These are phyloP conservation scores for Sporothrix protearum DNA, from an alignment of 2,329 filamentous ascomycete species.

Conservation along the genomic window DNA sequence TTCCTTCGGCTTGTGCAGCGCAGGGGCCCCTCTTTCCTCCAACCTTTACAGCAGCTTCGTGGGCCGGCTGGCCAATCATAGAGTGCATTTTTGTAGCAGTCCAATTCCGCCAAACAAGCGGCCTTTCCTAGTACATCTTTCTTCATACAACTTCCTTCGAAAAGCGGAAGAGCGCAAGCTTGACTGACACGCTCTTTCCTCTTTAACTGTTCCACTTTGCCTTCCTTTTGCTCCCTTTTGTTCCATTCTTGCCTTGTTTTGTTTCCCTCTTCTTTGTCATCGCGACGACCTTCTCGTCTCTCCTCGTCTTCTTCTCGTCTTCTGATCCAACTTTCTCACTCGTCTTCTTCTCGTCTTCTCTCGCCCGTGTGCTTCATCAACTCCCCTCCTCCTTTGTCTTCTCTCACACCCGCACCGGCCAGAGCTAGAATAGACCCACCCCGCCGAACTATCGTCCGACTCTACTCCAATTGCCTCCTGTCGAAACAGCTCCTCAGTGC, in stretches of 20 bases:
- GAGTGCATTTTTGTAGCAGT: not conserved
- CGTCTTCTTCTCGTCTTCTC: not conserved
- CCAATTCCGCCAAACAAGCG: slow-evolving; percentile 5
- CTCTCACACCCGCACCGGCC: not conserved
- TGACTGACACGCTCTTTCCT: slow-evolving; percentile 4
- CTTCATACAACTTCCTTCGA: too few species aligned
- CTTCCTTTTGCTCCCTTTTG: not conserved
- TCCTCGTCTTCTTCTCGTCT: not conserved
- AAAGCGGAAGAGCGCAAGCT: not conserved
- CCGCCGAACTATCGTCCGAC: slow-evolving; percentile 21
- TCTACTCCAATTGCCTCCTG: not conserved
- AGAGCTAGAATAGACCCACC: slow-evolving; percentile 16
- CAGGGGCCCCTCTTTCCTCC: not conserved
- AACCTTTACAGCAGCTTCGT: slow-evolving; percentile 3
- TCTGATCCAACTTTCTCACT: too few species aligned
- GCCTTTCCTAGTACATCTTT: too few species aligned
- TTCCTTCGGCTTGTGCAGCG: not conserved
- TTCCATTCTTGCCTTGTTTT: not conserved
- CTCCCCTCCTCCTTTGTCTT: not conserved
- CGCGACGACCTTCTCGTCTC: not conserved
- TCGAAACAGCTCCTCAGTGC: not conserved
- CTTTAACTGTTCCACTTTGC: not conserved
- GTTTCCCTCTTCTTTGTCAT: not conserved
- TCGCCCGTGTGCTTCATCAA: not conserved
- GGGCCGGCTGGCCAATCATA: slow-evolving; percentile 14